Conservation (phyloP, 2,329 filamentous ascomycete species). For the Neopestalotiopsis clavispora region DNA sequence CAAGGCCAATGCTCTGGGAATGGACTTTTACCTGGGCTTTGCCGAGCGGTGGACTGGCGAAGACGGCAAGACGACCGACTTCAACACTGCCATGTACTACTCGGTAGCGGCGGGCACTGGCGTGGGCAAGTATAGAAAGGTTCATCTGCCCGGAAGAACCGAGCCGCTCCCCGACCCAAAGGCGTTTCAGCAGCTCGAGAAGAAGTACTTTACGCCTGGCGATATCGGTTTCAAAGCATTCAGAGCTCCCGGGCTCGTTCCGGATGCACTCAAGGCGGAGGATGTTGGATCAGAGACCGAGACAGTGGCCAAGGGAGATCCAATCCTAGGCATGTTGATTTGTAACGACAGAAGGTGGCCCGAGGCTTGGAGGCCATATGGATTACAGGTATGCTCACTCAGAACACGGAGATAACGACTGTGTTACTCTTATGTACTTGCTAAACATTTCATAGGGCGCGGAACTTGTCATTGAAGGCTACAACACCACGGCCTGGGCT, state of each 20-base stretch:
- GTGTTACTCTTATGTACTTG: too few species aligned
- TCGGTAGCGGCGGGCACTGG: constrained; percentile 46
- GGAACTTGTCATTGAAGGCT: constrained; percentile 43
- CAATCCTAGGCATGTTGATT: constrained; percentile 60
- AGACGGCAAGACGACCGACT: constrained; percentile 46
- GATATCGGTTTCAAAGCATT: constrained; percentile 59
- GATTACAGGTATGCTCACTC: constrained; percentile 46
- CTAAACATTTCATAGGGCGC: constrained; percentile 33
- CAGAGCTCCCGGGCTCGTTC: constrained; percentile 50
- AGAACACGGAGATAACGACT: background rate
- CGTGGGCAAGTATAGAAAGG: constrained; percentile 58
- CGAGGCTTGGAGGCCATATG: constrained; percentile 56
- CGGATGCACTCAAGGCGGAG: constrained; percentile 39
- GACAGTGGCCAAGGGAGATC: constrained; percentile 46
- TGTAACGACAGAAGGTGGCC: constrained; percentile 61
- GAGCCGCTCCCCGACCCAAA: constrained; percentile 53
- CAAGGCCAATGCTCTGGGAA: constrained; percentile 47
- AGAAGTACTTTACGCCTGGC: constrained; percentile 58
- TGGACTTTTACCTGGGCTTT: constrained; percentile 59
- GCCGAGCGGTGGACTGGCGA: constrained; percentile 48
- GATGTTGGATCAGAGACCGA: constrained; percentile 24
- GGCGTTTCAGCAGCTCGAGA: constrained; percentile 59
- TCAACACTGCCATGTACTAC: constrained; percentile 58
- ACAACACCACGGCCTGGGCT: constrained; percentile 55
- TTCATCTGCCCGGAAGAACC: constrained; percentile 58